Base-by-base conservation (phyloP, 176 grass and related monocot genomes). In the Hyparrhenia diplandra region DNA sequence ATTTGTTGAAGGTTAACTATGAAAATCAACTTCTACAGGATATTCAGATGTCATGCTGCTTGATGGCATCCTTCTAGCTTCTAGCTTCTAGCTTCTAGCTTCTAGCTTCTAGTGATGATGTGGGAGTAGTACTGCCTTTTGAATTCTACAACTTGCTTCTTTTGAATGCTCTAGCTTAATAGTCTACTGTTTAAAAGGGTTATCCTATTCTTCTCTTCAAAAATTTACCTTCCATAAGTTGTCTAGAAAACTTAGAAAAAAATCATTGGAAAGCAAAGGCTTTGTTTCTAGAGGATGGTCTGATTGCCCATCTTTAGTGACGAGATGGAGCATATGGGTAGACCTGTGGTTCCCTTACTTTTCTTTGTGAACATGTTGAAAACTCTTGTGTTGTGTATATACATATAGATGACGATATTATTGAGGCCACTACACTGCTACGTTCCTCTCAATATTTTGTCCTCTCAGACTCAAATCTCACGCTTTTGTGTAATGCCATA, bases 21-120 rank as follows among this genome's bases (percentile, higher is more conserved):
- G n/a, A 77, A 34, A 62, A 72, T 27, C 46, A 18, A 14, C 73
- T 74, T 66, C 58, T 32, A 25, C 12, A 64, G 4, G 49, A 14
- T 77, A 75, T 77, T 77, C 52, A 7, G 24, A 77, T 77, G 10
- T 6, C 64, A 45, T 60, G 25, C 64, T 10, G 28, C 64, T 77
- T 45, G 52, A 47, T 13, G n/a, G 13, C 10, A 34, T 58, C 51
- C 51, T 70, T 68, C 37, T n/a, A n/a, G n/a, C 51, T 69, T 68
- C 37, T 57, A 29, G 34, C 8, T 55, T 55, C 51, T n/a, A n/a
- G 51, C 62, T 52, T 77, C 8, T 70, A 85, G 6, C 11, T 27
- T n/a, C 57, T 57, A 30, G 34, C 8, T 57, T 57, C 52, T 23
- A 23, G 52, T 71, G 54, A 39, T 51, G 76, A 76, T 42, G 34